phyloP scores from a whole-genome alignment of 805 yeast genomes.

The Sugiyamaella chiloensis region DNA sequence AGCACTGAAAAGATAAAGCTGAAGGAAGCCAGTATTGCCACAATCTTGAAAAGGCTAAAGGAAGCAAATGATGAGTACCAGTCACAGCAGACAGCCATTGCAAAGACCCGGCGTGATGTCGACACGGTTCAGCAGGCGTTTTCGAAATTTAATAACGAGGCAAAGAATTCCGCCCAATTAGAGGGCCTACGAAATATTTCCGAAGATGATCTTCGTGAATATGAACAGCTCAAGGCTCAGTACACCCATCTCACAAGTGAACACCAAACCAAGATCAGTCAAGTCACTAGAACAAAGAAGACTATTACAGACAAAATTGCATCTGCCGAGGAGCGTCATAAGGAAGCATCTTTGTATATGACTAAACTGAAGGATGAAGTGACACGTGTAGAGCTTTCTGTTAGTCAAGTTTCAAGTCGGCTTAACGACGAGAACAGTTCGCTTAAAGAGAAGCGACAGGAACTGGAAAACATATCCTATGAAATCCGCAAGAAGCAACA shows the following conservation, averaged over 20 bases:
- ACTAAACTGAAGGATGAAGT: slow-evolving; percentile 32
- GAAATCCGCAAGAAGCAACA: slow-evolving; percentile 23
- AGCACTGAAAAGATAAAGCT: slow-evolving; percentile 54
- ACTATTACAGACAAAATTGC: slow-evolving; percentile 25
- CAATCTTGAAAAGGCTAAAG: slow-evolving; percentile 46
- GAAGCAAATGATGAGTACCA: slow-evolving; percentile 51
- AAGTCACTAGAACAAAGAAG: slow-evolving; percentile 24
- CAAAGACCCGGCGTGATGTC: slow-evolving; percentile 47
- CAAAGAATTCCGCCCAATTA: slow-evolving; percentile 33
- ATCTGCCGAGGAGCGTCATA: slow-evolving; percentile 19
- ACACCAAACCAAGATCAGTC: slow-evolving; percentile 25
- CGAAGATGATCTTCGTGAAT: slow-evolving; percentile 52
- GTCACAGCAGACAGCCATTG: slow-evolving; percentile 47
- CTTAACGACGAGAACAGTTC: slow-evolving; percentile 27
- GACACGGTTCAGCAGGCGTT: slow-evolving; percentile 43
- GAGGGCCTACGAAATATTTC: slow-evolving; percentile 39
- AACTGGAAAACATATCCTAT: slow-evolving; percentile 23
- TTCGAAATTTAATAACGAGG: slow-evolving; percentile 37
- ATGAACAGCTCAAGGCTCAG: slow-evolving; percentile 53
- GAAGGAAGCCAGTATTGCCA: slow-evolving; percentile 40
- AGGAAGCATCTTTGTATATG: slow-evolving; percentile 17
- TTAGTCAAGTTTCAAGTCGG: slow-evolving; percentile 33
- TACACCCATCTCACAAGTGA: slow-evolving; percentile 35
- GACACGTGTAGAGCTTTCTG: slow-evolving; percentile 37
- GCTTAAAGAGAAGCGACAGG: slow-evolving; percentile 26